A percentile compares a stretch with the other conserved stretches of the same genome.
These are phyloP conservation scores for Eucalyptus polyanthemos DNA, from an alignment of 345 rosid genomes.

Conservation along the genomic window DNA sequence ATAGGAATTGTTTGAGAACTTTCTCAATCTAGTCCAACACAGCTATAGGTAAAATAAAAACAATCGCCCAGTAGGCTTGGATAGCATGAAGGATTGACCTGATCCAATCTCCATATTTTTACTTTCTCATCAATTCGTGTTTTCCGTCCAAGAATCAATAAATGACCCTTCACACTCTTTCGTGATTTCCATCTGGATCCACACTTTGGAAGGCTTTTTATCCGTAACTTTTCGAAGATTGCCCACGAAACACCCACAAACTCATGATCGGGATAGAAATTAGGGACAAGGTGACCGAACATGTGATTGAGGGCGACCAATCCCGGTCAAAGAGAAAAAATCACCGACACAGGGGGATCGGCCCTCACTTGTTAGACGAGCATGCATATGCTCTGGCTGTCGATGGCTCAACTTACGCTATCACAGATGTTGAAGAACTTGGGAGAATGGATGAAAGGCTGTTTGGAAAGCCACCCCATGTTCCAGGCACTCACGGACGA, in stretches of 20 bases:
- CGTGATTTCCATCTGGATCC: not conserved
- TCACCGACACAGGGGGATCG: constrained; percentile 24
- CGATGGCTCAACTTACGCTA: constrained; percentile 22
- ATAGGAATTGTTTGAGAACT: fast-evolving
- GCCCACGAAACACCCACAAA: not conserved
- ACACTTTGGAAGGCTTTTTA: not conserved
- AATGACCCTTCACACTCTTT: not conserved
- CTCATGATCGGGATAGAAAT: constrained; percentile 37
- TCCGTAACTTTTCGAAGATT: not conserved
- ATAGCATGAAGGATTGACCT: too few relatives aligned
- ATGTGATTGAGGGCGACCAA: constrained; percentile 18
- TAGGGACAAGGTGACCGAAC: constrained; percentile 32
- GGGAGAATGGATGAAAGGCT: constrained; percentile 32
- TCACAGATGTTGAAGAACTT: constrained; percentile 37
- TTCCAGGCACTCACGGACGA: constrained; percentile 16
- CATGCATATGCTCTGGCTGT: constrained; percentile 19
- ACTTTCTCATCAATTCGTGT: not conserved
- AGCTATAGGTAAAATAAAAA: too few relatives aligned
- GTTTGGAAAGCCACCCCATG: constrained; percentile 30
- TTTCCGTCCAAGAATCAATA: not conserved
- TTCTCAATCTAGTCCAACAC: too few relatives aligned
- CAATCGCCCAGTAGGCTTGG: too few relatives aligned
- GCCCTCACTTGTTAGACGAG: constrained; percentile 29
- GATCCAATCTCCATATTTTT: not conserved
- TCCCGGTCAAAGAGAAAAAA: constrained; percentile 34